Percentiles rank a stretch among this genome's conserved stretches.
Evolutionary conservation across 116 monocot genomes (phyloP).

Genomic region (Posidonia oceanica): DNA sequence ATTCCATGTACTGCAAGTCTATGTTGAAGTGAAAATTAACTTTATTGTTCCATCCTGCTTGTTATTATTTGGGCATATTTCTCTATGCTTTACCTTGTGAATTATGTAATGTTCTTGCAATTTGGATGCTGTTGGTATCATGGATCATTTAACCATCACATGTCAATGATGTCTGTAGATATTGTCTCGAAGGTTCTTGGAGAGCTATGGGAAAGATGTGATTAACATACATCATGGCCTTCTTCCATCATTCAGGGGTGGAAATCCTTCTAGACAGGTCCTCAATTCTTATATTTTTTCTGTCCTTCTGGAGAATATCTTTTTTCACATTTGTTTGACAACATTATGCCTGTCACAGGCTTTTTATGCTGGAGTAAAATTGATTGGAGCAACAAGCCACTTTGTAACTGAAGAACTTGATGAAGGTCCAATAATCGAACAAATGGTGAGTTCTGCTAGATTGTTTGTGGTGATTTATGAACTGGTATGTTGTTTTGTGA

Average conservation of each 20-base stretch:
- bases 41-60: too few relatives aligned
- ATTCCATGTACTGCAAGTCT: too few relatives aligned
- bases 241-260: conserved; percentile 94
- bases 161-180: conserved; percentile 29
- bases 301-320: not conserved
- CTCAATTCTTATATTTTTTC: conserved; percentile 4
- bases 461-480: not conserved
- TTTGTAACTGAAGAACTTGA: conserved; percentile 87
- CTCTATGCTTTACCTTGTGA: too few relatives aligned
- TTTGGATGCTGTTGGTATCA: not conserved
- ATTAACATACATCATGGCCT: conserved; percentile 98
- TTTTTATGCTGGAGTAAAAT: conserved; percentile 82
- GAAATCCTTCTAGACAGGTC: conserved; percentile 84
- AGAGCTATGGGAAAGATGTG: conserved; percentile 79
- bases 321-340: conserved; percentile 1
- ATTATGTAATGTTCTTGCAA: too few relatives aligned
- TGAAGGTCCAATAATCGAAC: conserved; percentile 88
- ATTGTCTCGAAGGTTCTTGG: conserved; percentile 66
- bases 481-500: not conserved
- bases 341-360: conserved; percentile 33
- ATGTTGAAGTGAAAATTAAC: too few relatives aligned
- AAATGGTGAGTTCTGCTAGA: conserved; percentile 49
- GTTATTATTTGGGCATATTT: too few relatives aligned
- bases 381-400: conserved; percentile 89
- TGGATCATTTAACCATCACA: not conserved